Base-by-base conservation (phyloP, 2,329 filamentous ascomycete species). In the Colletotrichum tamarilloi region DNA sequence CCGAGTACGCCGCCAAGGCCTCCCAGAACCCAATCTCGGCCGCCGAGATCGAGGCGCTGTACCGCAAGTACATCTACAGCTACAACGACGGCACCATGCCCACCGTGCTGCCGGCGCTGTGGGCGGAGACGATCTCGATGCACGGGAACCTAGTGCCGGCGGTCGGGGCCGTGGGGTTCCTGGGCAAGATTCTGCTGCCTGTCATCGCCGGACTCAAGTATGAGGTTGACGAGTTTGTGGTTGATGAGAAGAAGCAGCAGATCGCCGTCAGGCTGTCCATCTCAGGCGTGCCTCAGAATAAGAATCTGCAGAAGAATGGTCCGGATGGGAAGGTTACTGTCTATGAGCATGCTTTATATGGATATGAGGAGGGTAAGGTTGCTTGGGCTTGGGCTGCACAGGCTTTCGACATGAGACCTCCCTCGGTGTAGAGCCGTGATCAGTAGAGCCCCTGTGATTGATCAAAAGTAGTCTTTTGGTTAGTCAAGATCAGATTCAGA, bases 171-270 rank as follows among this genome's bases (percentile, higher is more conserved):
- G n/a, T 46, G 0, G 22, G 14, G 1, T 14, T 72, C 11, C 26
- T 72, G 4, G 22, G 4, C 0, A 49, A 52, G 35, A 16, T 68
- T 0, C 52, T 72, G 1, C 6, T 68, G 49, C 64, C 69, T 2
- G 49, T 59, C 6, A 63, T 62, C 28, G 58, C 35, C 12, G 69
- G 69, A n/a, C 64, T 72, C 5, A 42, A 68, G 52, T 62, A 72
- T 52, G 16, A 30, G 3, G 6, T 72, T 5, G 64, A 72, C 11
- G 68, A 72, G 12, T 30, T 68, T 11, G 64, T 68, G 14, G 19
- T 55, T 35, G 68, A 72, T 8, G 38, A n/a, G 16, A 58, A 52
- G 22, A 72, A 57, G 52, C 69, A 72, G 49, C 69, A 63, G 49
- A 32, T 72, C 1, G 58, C 58, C 19, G 52, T 68, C 8, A 55